Evolutionary conservation across 2,329 filamentous ascomycete genomes (phyloP), one percentile per base, ranked within the genome.

Genomic region (Penicillium sp.): DNA sequence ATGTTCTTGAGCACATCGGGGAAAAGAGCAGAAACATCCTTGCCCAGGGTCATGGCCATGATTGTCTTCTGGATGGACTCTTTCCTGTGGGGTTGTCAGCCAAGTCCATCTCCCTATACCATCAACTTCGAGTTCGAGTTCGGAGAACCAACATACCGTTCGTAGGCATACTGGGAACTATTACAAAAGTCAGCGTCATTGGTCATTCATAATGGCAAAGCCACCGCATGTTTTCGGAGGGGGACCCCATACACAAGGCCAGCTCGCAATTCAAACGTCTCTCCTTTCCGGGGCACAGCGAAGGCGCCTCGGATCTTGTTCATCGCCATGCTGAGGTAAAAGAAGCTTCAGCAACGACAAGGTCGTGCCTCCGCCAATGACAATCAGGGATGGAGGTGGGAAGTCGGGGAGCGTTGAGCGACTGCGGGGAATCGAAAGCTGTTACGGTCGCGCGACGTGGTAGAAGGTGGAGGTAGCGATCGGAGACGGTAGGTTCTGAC

Each of bases 41-140:
- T 99, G 73, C 94, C 94, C 64, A 99, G 74, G 1, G 94, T 99
- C 94, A 99, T 99, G 70, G 94, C 92, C 92, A 97, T 97, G 77
- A 99, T 99, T 60, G 94, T 99, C 81, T 96, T 97, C 72, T 99
- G 94, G 64, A 99, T 99, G 22, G 94, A 89, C 79, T 99, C 94
- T 76, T 99, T 99, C 68, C 91, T 84, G 56, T 41, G 49, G 36
- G 25, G 53, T 39, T 52, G 73, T 73, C 65, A 71, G 66, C 54
- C 30, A 53, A 44, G 16, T 50, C 55, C 31, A 45, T 39, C 40
- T 30, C 40, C 52, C 24, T 44, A 30, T 24, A 31, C 35, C 44
- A 49, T 53, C 46, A 24, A 24, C 16, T 6, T 18, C 18, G 28
- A 20, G 25, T 16, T n/a, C 35, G 16, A 39, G 35, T 33, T 47